Evolutionary conservation across 106 monocot species (phyloP), one percentile per base, ranked within the genome.

Genomic region (Platanthera zijinensis): DNA sequence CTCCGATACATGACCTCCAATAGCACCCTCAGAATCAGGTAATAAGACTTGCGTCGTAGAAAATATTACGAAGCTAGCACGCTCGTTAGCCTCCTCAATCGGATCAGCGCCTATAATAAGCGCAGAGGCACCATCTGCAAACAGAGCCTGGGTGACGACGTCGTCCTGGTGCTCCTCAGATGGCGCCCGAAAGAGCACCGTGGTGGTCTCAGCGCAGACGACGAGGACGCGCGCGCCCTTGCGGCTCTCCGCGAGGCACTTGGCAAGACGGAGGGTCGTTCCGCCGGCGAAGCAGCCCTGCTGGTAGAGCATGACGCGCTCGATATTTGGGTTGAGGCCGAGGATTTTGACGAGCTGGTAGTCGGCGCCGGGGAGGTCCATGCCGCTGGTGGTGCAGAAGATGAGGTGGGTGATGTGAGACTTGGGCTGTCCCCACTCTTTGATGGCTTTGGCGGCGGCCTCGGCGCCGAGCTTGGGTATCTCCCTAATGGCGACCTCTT

Each of bases 201-300:
- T 48, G 48, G 70, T 70, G 15, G 48, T 70, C 70, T 70, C 70
- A 0, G 70, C 45, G 7, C 70, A 70, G 1, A 70, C 70, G 22
- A 70, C 70, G 11, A 70, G 70, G 10, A 70, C 70, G 0, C 70
- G 70, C 2, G 70, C 70, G 15, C 48, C 70, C 9, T 70, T 70
- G 15, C 48, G 70, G 70, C 70, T 70, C 63, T 76, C 76, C 2
- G 76, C 57, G 48, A 76, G 76, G 9, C 61, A 57, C 62, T 76
- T 76, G 48, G 76, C 76, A 1, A 76, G 76, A 7, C 76, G 76
- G 48, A 76, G 19, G 15, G 54, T 53, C 21, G 78, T 78, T 63
- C 78, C 78, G 45, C 78, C 78, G 3, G 69, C 78, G 32, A 69
- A 78, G 69, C 78, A 78, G 1, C 48, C 70, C 70, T 70, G 70